Evolutionary conservation across 768 basidiomycete species (phyloP), one percentile per base, ranked within the genome.

Genomic region (Macrolepiota dolichaula): DNA sequence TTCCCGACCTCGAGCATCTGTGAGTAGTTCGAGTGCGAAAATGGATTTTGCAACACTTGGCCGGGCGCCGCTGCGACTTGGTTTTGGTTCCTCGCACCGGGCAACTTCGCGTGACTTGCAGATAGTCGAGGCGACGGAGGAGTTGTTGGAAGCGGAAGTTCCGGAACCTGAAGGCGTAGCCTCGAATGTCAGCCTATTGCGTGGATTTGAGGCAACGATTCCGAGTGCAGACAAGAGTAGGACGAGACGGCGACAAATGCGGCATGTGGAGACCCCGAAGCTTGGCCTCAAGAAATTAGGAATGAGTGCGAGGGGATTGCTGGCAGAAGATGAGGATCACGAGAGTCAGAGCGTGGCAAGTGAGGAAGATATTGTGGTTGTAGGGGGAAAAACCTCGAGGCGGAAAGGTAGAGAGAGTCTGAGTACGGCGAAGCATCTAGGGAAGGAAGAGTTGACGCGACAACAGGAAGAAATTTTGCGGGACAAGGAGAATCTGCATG

Each of bases 191-290:
- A 92, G 91, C 67, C 79, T 98, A 36, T 76, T 97, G 44, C 85
- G 89, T 49, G 96, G 96, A 0, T 98, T 98, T 74, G 90, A 92
- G 68, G 96, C 96, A 17, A 98, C 96, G 1, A 91, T 97, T 46
- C 96, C 96, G 12, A 91, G 90, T 69, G 85, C 95, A 40, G 90
- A 94, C 66, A 83, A 86, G 69, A 82, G 92, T 57, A 87, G 90
- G 63, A 79, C 85, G 13, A 79, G 94, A 62, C 74, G 95, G 64
- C 75, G 94, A 61, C 88, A 92, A 71, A 85, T 91, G 73, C 81
- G 95, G 61, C 91, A 87, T 66, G 84, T 92, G 13, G 89, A 93
- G 2, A 83, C 87, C 12, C 88, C 87, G 29, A 81, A 81, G 66
- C 76, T 92, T 46, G 94, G 95, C 1, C 72, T 96, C 65, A 92